A percentile compares a stretch with the other conserved stretches of the same genome.
phyloP scores from a whole-genome alignment of 257 asterid species.

The Ajuga chamaepitys region DNA sequence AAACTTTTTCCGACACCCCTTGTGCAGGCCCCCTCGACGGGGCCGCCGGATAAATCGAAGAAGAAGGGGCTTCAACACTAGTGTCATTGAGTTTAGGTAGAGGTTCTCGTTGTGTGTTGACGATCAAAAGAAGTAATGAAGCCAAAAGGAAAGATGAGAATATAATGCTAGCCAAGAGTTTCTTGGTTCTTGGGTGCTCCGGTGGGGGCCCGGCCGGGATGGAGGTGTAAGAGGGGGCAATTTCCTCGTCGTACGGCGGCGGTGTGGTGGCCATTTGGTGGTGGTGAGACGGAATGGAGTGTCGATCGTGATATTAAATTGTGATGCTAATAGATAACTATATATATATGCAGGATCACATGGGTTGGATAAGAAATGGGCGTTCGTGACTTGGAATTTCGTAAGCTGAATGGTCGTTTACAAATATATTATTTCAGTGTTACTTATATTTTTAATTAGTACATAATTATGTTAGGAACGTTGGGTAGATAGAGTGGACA shows the following conservation, averaged over 20 bases:
- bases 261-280: constrained; percentile 30
- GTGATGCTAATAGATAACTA: neutral
- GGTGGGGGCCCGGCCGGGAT: constrained; percentile 24
- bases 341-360: constrained; percentile 6
- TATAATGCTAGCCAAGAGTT: constrained; percentile 26
- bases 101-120: constrained; percentile 7
- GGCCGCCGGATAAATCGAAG: neutral
- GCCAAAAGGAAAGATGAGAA: constrained; percentile 31
- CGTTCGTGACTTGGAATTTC: neutral
- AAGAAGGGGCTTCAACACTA: neutral
- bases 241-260: constrained; percentile 30
- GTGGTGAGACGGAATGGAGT: neutral
- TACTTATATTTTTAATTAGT: neutral
- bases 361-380: constrained; percentile 16
- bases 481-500: neutral
- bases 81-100: constrained; percentile 8
- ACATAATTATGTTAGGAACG: neutral
- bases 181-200: constrained; percentile 22
- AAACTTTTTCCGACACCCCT: constrained; percentile 82
- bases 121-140: constrained; percentile 18
- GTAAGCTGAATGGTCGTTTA: neutral
- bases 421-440: neutral
- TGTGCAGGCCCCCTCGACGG: constrained; percentile 55
- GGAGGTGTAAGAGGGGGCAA: constrained; percentile 29
- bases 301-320: neutral